Evolutionary conservation across 306 rosid species (phyloP).

Genomic region (Luffa aegyptiaca): DNA sequence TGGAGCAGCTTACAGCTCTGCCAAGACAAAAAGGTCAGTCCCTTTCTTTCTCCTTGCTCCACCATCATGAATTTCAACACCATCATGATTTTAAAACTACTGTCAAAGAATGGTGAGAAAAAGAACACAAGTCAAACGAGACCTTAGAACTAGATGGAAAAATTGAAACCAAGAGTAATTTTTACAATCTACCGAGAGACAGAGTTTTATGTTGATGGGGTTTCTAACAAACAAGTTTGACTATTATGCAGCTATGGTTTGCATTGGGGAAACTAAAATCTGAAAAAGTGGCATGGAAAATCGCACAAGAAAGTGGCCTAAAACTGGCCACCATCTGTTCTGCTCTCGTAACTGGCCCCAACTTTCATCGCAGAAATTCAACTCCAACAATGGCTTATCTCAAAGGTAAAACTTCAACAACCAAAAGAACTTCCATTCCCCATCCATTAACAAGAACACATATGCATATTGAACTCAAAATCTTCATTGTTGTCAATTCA

Average conservation of each 20-base stretch:
- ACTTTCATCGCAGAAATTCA: conserved; percentile 39
- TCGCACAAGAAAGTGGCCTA: conserved; percentile 56
- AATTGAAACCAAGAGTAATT: too few relatives aligned
- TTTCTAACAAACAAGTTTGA: neutral
- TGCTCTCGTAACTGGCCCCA: conserved; percentile 63
- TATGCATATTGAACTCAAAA: neutral
- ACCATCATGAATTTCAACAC: neutral
- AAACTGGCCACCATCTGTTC: conserved; percentile 71
- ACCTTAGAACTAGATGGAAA: too few relatives aligned
- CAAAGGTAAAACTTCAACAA: conserved; percentile 41
- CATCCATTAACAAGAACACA: neutral
- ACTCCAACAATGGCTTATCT: conserved; percentile 84
- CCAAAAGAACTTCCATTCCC: neutral
- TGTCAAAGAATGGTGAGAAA: too few relatives aligned
- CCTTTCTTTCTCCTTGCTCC: neutral
- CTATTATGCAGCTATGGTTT: conserved; percentile 65
- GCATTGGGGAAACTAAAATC: conserved; percentile 73
- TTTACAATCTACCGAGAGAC: neutral
- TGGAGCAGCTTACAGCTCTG: conserved; percentile 74
- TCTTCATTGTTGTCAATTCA: conserved; percentile 13
- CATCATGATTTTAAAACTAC: neutral
- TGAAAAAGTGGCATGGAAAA: conserved; percentile 72
- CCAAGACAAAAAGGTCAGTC: conserved; percentile 49
- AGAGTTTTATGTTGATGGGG: neutral
- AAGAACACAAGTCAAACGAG: too few relatives aligned